A percentile compares a stretch with the other conserved stretches of the same genome.
Evolutionary conservation across 2,329 filamentous ascomycete genomes (phyloP).

Genomic region (Gaeumannomyces sp.): DNA sequence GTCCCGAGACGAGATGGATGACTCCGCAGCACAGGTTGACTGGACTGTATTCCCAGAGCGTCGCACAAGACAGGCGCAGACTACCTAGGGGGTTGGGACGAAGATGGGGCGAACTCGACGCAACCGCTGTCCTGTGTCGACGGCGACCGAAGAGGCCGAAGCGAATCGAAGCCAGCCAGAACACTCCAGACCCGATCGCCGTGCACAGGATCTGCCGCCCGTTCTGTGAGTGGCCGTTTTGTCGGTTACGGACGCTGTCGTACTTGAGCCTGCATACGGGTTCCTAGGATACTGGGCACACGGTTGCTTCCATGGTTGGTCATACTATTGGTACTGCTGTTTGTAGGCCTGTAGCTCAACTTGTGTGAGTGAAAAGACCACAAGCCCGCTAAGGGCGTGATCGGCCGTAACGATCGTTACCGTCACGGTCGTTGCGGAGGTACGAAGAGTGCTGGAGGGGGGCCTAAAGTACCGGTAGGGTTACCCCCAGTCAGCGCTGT

Average conservation of each 20-base stretch:
- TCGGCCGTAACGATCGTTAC: too few species aligned
- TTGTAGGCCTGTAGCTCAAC: background rate
- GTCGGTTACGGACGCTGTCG: background rate
- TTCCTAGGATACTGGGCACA: background rate
- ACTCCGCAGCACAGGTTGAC: background rate
- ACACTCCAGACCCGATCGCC: background rate
- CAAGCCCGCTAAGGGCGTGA: too few species aligned
- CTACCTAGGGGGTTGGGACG: background rate
- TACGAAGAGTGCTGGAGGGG: too few species aligned
- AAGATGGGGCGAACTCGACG: background rate
- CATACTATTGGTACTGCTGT: background rate
- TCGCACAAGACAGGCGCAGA: background rate
- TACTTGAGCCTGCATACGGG: background rate
- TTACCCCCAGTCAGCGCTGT: too few species aligned
- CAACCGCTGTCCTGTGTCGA: background rate
- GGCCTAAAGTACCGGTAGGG: too few species aligned
- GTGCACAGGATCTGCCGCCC: background rate
- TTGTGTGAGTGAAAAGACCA: too few species aligned
- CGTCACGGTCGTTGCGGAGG: too few species aligned
- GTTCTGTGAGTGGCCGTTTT: background rate
- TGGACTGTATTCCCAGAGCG: background rate
- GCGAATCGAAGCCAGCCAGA: background rate
- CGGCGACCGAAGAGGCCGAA: background rate
- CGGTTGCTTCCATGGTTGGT: background rate
- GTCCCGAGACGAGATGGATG: background rate